phyloP scores from a whole-genome alignment of 2,329 filamentous ascomycete species.

The Hypoxylon sp. region DNA sequence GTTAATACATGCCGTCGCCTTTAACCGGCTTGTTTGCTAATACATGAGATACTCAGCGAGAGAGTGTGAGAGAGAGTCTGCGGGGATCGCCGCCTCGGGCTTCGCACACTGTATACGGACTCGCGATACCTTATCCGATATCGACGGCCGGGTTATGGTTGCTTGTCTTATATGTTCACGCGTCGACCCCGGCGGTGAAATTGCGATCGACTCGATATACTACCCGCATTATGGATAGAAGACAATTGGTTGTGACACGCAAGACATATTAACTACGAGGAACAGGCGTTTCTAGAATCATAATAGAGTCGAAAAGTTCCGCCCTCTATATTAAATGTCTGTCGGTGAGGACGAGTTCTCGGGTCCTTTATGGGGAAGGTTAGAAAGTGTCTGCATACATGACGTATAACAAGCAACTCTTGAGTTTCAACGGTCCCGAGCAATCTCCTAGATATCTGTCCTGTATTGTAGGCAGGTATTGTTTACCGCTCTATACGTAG shows the following conservation, averaged over 20 bases:
- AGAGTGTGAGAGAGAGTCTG: not conserved
- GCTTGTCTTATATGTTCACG: constrained; percentile 30
- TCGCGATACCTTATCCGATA: constrained; percentile 17
- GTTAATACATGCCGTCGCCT: not conserved
- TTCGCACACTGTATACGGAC: constrained; percentile 20
- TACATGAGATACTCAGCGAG: not conserved
- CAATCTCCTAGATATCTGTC: not conserved
- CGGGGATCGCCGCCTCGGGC: not conserved
- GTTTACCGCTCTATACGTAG: constrained; percentile 1
- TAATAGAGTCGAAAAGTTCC: not conserved
- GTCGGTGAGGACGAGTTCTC: not conserved
- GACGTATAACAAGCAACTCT: not conserved
- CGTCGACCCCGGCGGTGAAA: constrained; percentile 22
- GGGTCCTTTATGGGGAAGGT: not conserved
- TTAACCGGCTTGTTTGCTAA: constrained; percentile 18
- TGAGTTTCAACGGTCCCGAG: not conserved
- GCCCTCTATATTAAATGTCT: not conserved
- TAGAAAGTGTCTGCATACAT: not conserved
- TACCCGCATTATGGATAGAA: constrained; percentile 19
- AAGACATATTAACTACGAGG: constrained; percentile 14
- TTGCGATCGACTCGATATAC: constrained; percentile 37
- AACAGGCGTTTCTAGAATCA: constrained; percentile 9
- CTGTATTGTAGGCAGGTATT: not conserved
- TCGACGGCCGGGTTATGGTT: constrained; percentile 23
- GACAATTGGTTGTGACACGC: constrained; percentile 23